Base-by-base conservation (phyloP, 2,329 filamentous ascomycete species). In the Stromatinia cepivora region DNA sequence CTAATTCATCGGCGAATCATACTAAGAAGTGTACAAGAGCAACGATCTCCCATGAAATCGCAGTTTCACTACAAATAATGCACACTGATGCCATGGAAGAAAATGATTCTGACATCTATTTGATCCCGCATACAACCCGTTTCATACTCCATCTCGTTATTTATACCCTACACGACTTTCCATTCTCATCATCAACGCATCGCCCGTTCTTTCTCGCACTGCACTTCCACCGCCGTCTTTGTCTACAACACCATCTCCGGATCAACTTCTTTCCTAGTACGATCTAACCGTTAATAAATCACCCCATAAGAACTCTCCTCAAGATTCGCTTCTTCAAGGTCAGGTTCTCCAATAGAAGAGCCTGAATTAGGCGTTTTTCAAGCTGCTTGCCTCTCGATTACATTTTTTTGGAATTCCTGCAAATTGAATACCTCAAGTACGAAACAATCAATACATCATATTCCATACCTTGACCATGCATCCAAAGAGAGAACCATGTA, bases 331-430 rank as follows among this genome's bases (percentile, higher is more conserved):
- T 54, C 52, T 34, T 13, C 28, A 2, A 9, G 4, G 2, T 13
- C 20, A 36, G 20, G 13, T 1, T 22, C 4, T 34, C 10, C 10
- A 34, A 34, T 9, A 36, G 1, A 36, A 20, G 17, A n/a, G 3
- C 28, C 17, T 1, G 17, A 17, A 34, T 1, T 11, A 36, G 0
- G 4, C 1, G 2, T n/a, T n/a, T 11, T 10, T 3, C 11, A 22
- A 34, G 28, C 28, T 22, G 52, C 25, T 34, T 22, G 8, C 20
- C 4, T 10, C 28, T 54, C 8, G 7, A 3, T 53, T 3, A 2
- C 25, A 13, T 28, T 3, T 6, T 6, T 28, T 22, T 6, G 5
- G 4, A 28, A 52, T 25, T 8, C 8, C 5, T 15, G 50, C n/a
- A 52, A 15, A 52, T 52, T 15, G n/a, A 11, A 52, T 28, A 7